phyloP scores from a whole-genome alignment of 495 filamentous ascomycete genomes.

The Hypoxylon crocopeplum region DNA sequence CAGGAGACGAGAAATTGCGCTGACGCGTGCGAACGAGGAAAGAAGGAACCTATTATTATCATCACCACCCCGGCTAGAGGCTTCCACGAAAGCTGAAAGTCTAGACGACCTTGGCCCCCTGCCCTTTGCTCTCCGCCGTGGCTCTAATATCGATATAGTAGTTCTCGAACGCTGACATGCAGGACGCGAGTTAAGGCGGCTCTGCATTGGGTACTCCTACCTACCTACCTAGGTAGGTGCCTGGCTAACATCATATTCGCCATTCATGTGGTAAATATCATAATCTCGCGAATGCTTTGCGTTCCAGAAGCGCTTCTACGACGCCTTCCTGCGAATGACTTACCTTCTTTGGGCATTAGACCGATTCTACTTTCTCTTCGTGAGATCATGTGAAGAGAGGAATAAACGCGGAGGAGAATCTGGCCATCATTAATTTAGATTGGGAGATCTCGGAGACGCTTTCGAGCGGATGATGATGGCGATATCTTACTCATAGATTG shows the following conservation, averaged over 20 bases:
- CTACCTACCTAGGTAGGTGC: no score
- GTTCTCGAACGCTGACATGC: neutral
- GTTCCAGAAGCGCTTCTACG: neutral
- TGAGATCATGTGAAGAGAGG: neutral
- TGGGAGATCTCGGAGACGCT: neutral
- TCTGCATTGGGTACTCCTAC: no score
- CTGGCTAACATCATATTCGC: neutral
- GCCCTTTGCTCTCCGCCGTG: neutral
- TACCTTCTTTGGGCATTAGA: slow-evolving; percentile 14
- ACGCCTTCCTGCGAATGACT: slow-evolving; percentile 2
- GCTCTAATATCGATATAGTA: no score
- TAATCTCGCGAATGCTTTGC: neutral
- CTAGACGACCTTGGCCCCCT: slow-evolving; percentile 3
- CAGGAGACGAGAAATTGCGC: slow-evolving; percentile 21
- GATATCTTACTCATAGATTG: no score
- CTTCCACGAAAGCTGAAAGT: neutral
- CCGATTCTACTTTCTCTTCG: neutral
- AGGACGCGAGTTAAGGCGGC: neutral
- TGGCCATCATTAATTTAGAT: slow-evolving; percentile 7
- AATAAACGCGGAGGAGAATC: neutral
- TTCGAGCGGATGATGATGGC: neutral
- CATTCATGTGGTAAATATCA: neutral
- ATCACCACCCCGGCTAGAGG: neutral
- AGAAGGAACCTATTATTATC: neutral
- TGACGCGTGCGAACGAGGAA: slow-evolving; percentile 25